Percentiles rank a stretch among this genome's conserved stretches.
These are phyloP conservation scores for Calocybe gangraenosa DNA, from an alignment of 768 basidiomycete genomes.

Conservation along the genomic window DNA sequence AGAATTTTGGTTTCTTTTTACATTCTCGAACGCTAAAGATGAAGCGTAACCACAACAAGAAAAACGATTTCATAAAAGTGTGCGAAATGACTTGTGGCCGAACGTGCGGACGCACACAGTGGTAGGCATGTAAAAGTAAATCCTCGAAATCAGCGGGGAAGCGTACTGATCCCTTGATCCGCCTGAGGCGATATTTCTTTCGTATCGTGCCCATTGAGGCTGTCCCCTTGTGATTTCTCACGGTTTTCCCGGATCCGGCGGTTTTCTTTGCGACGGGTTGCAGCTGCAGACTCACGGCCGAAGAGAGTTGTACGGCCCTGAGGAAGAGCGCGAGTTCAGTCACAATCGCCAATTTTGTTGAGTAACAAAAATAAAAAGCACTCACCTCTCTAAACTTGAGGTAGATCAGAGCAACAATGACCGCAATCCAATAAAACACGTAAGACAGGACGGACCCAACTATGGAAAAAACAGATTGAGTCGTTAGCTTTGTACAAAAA, in stretches of 20 bases:
- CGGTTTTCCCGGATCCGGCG: constrained; percentile 13
- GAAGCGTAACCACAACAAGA: too few relatives aligned
- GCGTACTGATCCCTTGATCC: too few relatives aligned
- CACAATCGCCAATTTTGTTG: not conserved
- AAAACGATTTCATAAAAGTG: too few relatives aligned
- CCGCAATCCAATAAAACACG: constrained; percentile 89
- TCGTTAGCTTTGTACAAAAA: not conserved
- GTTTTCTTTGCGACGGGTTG: constrained; percentile 24
- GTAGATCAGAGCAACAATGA: constrained; percentile 60
- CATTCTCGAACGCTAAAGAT: too few relatives aligned
- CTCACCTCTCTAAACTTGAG: constrained; percentile 62
- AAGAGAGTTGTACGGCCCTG: constrained; percentile 65
- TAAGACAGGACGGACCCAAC: constrained; percentile 83
- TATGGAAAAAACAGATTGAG: constrained; percentile 18
- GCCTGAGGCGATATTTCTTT: too few relatives aligned
- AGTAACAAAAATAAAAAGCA: not conserved
- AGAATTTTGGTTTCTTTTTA: too few relatives aligned
- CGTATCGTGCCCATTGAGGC: too few relatives aligned
- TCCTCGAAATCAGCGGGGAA: too few relatives aligned
- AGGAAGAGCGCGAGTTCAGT: not conserved
- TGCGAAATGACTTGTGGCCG: too few relatives aligned
- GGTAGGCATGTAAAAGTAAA: too few relatives aligned
- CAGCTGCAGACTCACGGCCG: constrained; percentile 52
- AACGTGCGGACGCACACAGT: too few relatives aligned
- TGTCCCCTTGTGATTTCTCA: too few relatives aligned